Evolutionary conservation across 78 protist genomes (phyloP), one percentile per base, ranked within the genome.

Genomic region (Monosiga brevicollis): DNA sequence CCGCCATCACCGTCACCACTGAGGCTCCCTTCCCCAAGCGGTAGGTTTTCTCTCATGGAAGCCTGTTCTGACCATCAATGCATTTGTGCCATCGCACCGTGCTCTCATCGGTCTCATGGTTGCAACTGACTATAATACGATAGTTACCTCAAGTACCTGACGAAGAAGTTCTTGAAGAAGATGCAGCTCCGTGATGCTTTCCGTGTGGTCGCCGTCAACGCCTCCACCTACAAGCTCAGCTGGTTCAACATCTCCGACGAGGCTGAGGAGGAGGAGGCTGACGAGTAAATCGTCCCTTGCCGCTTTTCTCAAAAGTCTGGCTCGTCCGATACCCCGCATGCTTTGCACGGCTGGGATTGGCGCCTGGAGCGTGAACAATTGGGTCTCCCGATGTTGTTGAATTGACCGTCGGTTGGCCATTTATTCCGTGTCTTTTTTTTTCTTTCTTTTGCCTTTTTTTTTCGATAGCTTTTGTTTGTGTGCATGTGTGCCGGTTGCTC

Each of bases 121-220:
- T n/a, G n/a, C n/a, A n/a, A n/a, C n/a, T n/a, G n/a, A n/a, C n/a
- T n/a, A n/a, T n/a, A n/a, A n/a, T n/a, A n/a, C n/a, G n/a, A 49
- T 15, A 49, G 97, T 49, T 96, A 96, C 93, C 43, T 96, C 38
- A 96, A 96, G 92, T 96, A 94, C 88, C 84, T 96, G 54, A 86
- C 97, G 75, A 95, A 95, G 95, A 94, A 94, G 91, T 96, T 62
- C 94, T 83, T 96, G 79, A 95, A 94, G 91, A 91, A 93, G 93
- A 78, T 83, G 55, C 73, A 91, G 81, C 80, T 83, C 72, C 83
- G 96, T 29, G 98, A 96, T 74, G 94, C 80, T 88, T 77, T 96
- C 74, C 95, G 93, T 80, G 94, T 95, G 36, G 91, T 96, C 71
- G 91, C 98, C 73, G 83, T 90, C 83, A 76, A 75, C 84, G 91